Evolutionary conservation across 495 filamentous ascomycete species (phyloP), one percentile per base, ranked within the genome.

Genomic region (Penicillium ochrochloron): DNA sequence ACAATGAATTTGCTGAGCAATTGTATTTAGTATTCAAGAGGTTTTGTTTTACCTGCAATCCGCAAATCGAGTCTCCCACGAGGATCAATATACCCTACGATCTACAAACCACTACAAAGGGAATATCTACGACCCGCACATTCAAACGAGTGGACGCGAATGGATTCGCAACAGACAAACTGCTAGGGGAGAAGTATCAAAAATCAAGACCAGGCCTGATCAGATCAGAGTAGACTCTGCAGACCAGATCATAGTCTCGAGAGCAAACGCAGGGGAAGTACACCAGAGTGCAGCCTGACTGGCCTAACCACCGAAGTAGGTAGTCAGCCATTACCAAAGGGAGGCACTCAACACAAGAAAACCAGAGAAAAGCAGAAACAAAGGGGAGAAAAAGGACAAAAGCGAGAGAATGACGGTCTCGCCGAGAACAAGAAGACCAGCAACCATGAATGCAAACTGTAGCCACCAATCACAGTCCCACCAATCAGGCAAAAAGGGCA

Each of bases 141-240:
- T 29, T 12, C 5, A 59, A 67, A 67, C 39, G 65, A 67, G 65
- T 46, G 65, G 65, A 67, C 44, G 61, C 44, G 65, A 29, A 61
- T 67, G 15, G 7, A 61, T 67, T 67, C 65, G 64, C 58, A 67
- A 61, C 57, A 31, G 10, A 44, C 29, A 21, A 46, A 52, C 8
- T 31, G 25, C 25, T 23, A 52, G 4, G 25, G 14, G 5, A 15
- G 5, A 50, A 27, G 25, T 27, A 27, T 27, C 25, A 17, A 27
- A 29, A 31, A 31, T 52, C 23, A 52, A 52, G 27, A 14, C 25
- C 15, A 31, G 25, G 4, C 25, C 25, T 27, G 25, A 27, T 27
- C 4, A 27, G 25, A 27, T 4, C 2, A 1, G 25, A 27, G 25
- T 27, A 27, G 25, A 27, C 25, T 27, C 25, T 27, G 25, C 25